phyloP scores from a whole-genome alignment of 306 rosid genomes.

The Cicer yamashitae region DNA sequence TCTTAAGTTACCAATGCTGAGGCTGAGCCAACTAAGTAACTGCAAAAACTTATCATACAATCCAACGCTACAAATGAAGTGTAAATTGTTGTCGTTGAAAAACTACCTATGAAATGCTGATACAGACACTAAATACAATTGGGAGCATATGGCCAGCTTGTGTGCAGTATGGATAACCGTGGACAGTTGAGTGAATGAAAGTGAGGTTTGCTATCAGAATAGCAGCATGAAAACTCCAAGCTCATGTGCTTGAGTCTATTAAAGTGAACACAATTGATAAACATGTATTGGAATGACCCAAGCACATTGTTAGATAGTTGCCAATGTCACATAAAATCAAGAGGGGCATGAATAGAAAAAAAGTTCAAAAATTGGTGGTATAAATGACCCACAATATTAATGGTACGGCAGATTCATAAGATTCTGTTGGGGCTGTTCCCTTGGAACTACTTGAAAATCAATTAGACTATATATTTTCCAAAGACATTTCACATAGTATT shows the following conservation, averaged over 20 bases:
- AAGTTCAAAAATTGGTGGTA: constrained; percentile 42
- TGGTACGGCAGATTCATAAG: constrained; percentile 56
- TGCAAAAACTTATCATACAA: no score
- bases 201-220: constrained; percentile 34
- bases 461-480: constrained; percentile 22
- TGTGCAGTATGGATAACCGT: constrained; percentile 18
- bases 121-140: not conserved
- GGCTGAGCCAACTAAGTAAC: no score
- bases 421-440: constrained; percentile 84
- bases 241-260: constrained; percentile 57
- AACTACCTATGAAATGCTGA: not conserved
- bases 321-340: constrained; percentile 32
- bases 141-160: constrained; percentile 29
- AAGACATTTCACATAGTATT: constrained; percentile 51
- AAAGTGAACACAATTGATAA: constrained; percentile 45
- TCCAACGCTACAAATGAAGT: constrained; percentile 2
- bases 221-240: constrained; percentile 41
- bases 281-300: constrained; percentile 62
- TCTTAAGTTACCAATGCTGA: no score
- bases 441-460: constrained; percentile 52
- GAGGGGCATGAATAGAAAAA: constrained; percentile 47
- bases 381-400: constrained; percentile 61
- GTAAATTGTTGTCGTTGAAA: constrained; percentile 41
- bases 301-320: constrained; percentile 40
- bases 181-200: constrained; percentile 40